Evolutionary conservation across 306 rosid species (phyloP).

Genomic region (Ziziphus jujuba): DNA sequence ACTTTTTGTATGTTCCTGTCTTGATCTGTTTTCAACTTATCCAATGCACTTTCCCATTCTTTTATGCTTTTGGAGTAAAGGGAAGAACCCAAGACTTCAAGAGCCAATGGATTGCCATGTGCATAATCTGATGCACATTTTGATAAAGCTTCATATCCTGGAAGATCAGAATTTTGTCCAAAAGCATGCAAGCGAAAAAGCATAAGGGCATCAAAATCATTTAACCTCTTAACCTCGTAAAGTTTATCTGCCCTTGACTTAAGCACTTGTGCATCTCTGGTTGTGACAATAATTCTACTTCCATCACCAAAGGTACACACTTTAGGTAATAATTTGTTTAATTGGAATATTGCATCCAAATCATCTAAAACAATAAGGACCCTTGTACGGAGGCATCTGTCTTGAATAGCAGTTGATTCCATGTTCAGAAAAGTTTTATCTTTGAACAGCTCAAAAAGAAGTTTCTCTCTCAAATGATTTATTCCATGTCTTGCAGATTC

Average conservation of each 20-base stretch:
- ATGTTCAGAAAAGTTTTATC: neutral
- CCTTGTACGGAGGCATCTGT: neutral
- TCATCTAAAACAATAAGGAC: constrained; percentile 4
- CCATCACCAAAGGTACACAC: neutral
- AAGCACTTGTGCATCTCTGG: neutral
- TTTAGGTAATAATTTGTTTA: neutral
- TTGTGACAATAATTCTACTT: neutral
- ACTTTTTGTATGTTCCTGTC: too few species aligned
- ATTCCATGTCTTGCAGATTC: neutral
- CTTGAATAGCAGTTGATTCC: neutral
- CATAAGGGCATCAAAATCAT: too few species aligned
- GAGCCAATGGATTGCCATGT: too few species aligned
- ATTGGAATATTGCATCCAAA: neutral
- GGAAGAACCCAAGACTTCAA: too few species aligned
- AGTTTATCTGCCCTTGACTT: neutral
- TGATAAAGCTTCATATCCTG: too few species aligned
- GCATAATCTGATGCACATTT: too few species aligned
- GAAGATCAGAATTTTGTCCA: too few species aligned
- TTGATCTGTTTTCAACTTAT: too few species aligned
- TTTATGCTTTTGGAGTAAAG: too few species aligned
- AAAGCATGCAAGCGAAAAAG: too few species aligned
- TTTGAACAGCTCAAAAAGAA: too few species aligned
- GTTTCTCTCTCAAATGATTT: neutral
- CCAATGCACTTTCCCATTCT: too few species aligned
- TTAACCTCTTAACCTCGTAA: neutral